phyloP scores from a whole-genome alignment of 208 protist genomes.

The Acanthamoeba divionensis region DNA sequence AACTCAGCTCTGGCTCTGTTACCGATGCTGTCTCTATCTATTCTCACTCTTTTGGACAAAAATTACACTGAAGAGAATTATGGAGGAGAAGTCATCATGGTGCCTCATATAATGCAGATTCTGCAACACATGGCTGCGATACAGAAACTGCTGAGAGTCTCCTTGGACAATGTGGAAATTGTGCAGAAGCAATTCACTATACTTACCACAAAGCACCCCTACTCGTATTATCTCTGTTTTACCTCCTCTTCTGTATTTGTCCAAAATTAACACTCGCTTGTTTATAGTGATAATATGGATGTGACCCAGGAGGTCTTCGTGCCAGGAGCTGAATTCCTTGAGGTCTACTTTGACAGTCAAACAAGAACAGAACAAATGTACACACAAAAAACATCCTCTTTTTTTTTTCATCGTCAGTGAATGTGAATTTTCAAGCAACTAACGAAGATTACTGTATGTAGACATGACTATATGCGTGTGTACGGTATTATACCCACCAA shows the following conservation, averaged over 20 bases:
- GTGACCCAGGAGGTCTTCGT: neutral
- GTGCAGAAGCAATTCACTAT: neutral
- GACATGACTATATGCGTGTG: constrained; percentile 2
- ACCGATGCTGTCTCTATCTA: neutral
- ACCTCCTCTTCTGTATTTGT: neutral
- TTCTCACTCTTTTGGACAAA: neutral
- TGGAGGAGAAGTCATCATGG: neutral
- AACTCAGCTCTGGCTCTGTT: constrained; percentile 3
- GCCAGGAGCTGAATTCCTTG: neutral
- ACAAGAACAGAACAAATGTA: constrained; percentile 25
- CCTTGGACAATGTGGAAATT: neutral
- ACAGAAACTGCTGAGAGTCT: neutral
- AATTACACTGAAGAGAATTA: neutral
- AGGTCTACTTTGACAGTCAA: neutral
- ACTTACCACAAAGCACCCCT: neutral
- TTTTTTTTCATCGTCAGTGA: neutral
- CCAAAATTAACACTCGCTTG: neutral
- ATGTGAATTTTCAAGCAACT: neutral
- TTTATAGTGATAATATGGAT: constrained; percentile 27
- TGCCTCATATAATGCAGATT: neutral
- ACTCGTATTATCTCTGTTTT: neutral
- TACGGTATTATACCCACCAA: neutral
- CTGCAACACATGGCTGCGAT: neutral
- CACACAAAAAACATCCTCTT: neutral
- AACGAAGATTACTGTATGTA: neutral